Base-by-base conservation (phyloP, 73 alveolate genomes). In the Blepharisma japonicum region DNA sequence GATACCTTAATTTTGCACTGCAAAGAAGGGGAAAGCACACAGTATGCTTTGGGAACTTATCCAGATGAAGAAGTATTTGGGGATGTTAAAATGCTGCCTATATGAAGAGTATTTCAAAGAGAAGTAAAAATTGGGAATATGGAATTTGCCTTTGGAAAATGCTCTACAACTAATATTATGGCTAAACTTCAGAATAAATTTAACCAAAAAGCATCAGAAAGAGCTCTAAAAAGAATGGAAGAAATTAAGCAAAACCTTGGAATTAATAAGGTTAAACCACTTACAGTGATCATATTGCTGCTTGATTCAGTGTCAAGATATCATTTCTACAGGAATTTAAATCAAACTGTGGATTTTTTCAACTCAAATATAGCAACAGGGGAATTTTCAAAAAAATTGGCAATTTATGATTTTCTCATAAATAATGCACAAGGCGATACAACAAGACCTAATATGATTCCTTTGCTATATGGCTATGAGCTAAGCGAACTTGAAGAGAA, bases 11-110 rank as follows among this genome's bases (percentile, higher is more conserved):
- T 32, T 32, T 32, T 32, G 42, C 42, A 32, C 3, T 32, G 42
- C 42, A 32, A 32, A 32, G 42, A 32, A 32, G 42, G 42, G 42
- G 42, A 32, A 32, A 32, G 42, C 42, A 32, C 42, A 32, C 42
- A 32, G 42, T 53, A 53, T 53, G n/a, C 67, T 14, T 61, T 61
- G 4, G 74, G 74, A 61, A 61, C 38, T 18, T 14, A n/a, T 61
- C 74, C 74, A 61, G 74, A 14, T 20, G 74, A 61, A 14, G 74
- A 61, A 25, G 23, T 14, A 20, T 61, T 61, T 61, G 74, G 74
- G 46, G 23, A 39, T 8, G 46, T 61, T 2, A n/a, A n/a, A 18
- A 14, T 14, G 14, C 4, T 14, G 47, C 47, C 23, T 39, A 14
- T 39, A 14, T 61, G 74, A 39, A 61, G 18, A 14, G 18, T n/a